A percentile compares a stretch with the other conserved stretches of the same genome.
Evolutionary conservation across 2,329 filamentous ascomycete species (phyloP).

Genomic region (Pseudogymnoascus destructans): DNA sequence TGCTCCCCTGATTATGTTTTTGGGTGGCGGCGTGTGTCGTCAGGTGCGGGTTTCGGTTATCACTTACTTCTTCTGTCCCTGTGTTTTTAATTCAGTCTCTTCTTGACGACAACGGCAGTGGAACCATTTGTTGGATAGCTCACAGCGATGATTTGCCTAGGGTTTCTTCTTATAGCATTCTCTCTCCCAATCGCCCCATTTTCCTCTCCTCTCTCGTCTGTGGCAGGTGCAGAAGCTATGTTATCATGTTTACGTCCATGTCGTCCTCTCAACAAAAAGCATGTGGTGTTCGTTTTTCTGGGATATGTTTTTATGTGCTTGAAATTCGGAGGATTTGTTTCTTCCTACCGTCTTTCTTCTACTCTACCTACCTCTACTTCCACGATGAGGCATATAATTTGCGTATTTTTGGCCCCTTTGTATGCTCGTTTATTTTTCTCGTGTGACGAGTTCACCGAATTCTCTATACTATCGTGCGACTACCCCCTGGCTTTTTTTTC

Average conservation of each 20-base stretch:
- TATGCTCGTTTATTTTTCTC: constrained; percentile 14
- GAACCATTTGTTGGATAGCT: constrained; percentile 13
- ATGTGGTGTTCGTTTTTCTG: not conserved
- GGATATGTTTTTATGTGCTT: not conserved
- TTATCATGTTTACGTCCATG: not conserved
- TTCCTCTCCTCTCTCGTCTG: not conserved
- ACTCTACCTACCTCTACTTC: not conserved
- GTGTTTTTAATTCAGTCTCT: not conserved
- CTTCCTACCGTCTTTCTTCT: not conserved
- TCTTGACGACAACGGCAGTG: not conserved
- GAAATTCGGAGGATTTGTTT: not conserved
- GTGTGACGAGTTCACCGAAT: constrained; percentile 16
- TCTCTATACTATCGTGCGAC: constrained; percentile 17
- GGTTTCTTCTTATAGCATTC: constrained; percentile 7
- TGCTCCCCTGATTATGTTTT: not conserved
- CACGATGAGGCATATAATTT: not conserved
- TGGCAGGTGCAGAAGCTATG: not conserved
- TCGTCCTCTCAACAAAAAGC: constrained; percentile 2
- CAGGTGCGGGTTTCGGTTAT: not conserved
- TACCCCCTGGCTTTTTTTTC: constrained; percentile 15
- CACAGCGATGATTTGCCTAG: constrained; percentile 13
- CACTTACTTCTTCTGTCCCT: not conserved
- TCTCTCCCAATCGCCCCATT: not conserved
- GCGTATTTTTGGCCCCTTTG: constrained; percentile 4
- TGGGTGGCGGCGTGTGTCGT: constrained; percentile 4